phyloP scores from a whole-genome alignment of 2,329 filamentous ascomycete genomes.

The Botryotinia narcissicola region DNA sequence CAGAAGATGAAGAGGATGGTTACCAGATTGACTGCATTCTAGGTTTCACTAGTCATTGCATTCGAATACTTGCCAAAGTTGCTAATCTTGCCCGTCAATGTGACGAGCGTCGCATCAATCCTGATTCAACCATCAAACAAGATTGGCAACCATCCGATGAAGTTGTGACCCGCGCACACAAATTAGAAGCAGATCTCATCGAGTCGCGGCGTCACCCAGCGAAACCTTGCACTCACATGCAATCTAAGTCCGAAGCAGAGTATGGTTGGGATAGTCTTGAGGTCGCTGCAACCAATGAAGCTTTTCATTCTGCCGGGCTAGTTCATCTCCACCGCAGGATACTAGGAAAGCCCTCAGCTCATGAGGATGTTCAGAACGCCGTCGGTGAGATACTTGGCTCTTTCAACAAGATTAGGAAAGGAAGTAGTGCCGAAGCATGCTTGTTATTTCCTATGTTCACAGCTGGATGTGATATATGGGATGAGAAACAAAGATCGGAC shows the following conservation, averaged over 20 bases:
- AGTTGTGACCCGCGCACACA: slow-evolving; percentile 54
- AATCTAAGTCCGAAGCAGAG: slow-evolving; percentile 47
- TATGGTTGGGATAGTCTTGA: slow-evolving; percentile 60
- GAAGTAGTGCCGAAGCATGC: slow-evolving; percentile 71
- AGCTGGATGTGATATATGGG: slow-evolving; percentile 70
- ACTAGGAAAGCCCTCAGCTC: slow-evolving; percentile 56
- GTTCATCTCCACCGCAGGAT: slow-evolving; percentile 75
- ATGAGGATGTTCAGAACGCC: slow-evolving; percentile 60
- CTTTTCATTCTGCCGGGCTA: slow-evolving; percentile 76
- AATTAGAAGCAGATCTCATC: slow-evolving; percentile 60
- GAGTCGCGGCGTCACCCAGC: slow-evolving; percentile 49
- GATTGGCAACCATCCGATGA: slow-evolving; percentile 59
- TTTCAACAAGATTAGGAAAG: slow-evolving; percentile 59
- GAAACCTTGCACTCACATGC: slow-evolving; percentile 44
- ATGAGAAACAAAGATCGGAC: slow-evolving; percentile 53
- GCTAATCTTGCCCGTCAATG: slow-evolving; percentile 68
- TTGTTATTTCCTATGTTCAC: slow-evolving; percentile 80
- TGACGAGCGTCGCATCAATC: slow-evolving; percentile 61
- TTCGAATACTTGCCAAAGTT: slow-evolving; percentile 68
- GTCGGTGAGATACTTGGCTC: slow-evolving; percentile 62
- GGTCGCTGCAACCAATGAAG: slow-evolving; percentile 70
- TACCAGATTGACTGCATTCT: slow-evolving; percentile 77
- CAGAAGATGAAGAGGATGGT: slow-evolving; percentile 54
- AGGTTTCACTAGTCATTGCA: slow-evolving; percentile 71
- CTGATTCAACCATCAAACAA: slow-evolving; percentile 47